A percentile compares a stretch with the other conserved stretches of the same genome.
Evolutionary conservation across 2,329 filamentous ascomycete genomes (phyloP).

Genomic region (Calonectria leucothoes): DNA sequence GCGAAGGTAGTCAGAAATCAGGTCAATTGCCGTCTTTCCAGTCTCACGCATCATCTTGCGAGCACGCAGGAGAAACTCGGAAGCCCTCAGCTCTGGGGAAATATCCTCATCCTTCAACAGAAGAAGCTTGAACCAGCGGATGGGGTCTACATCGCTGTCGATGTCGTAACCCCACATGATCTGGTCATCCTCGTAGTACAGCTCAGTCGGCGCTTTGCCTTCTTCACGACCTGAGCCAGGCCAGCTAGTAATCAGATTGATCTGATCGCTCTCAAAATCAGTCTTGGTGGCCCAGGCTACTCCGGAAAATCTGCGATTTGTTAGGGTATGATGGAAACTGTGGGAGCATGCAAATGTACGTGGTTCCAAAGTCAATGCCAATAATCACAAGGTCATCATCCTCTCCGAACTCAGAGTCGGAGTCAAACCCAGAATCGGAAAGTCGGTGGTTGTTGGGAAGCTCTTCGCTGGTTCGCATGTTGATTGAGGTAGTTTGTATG

Average conservation of each 20-base stretch:
- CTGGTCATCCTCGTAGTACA: constrained; percentile 18
- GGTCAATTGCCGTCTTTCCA: constrained; percentile 3
- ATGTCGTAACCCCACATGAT: constrained; percentile 23
- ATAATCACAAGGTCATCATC: constrained; percentile 1
- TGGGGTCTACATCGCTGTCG: constrained; percentile 3
- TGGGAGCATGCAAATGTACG: not conserved
- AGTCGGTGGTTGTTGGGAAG: not conserved
- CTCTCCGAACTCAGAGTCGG: not conserved
- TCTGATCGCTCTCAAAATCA: constrained; percentile 17
- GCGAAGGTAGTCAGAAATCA: constrained; percentile 19
- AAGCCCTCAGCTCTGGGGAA: not conserved
- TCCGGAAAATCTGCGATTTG: constrained; percentile 4
- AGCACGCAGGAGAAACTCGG: constrained; percentile 14
- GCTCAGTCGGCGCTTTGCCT: constrained; percentile 18
- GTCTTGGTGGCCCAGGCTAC: constrained; percentile 19
- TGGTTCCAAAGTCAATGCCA: constrained; percentile 10
- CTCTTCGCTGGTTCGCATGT: not conserved
- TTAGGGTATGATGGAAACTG: not conserved
- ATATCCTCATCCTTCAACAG: constrained; percentile 23
- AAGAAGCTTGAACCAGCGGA: constrained; percentile 22
- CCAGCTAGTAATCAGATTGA: constrained; percentile 24
- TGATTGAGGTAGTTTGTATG: not conserved
- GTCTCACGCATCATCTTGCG: not conserved
- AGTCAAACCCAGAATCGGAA: not conserved
- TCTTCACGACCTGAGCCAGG: constrained; percentile 18